Base-by-base conservation (phyloP, 2,329 filamentous ascomycete species). In the Venturia aucupariae region DNA sequence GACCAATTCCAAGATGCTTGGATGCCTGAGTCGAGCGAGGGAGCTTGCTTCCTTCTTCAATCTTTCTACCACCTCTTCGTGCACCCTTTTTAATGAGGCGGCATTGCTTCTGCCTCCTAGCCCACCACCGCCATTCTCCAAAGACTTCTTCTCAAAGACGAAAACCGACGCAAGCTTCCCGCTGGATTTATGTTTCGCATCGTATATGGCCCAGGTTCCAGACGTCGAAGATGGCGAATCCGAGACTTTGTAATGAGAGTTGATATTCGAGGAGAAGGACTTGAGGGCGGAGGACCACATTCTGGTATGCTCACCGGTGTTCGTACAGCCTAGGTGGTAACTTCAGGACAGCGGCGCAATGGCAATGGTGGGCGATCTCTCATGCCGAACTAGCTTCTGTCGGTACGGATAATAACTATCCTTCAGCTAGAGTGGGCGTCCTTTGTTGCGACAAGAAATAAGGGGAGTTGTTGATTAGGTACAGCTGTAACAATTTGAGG, bases 241-340 rank as follows among this genome's bases (percentile, higher is more conserved):
- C 27, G 90, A 88, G 68, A 97, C 82, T 69, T 89, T 86, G 77
- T 99, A 99, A 78, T 96, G 95, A 73, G 89, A 87, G 66, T 87
- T 87, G 78, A 99, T 97, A 78, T 97, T 96, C 66, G 90, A 93
- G 68, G 87, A 88, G 75, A 97, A 93, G 68, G 93, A 95, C 78
- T 97, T 97, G 74, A 97, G 84, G 68, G 91, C 90, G 67, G 88
- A 92, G 73, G 91, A 90, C 78, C 97, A 96, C 92, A 97, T 97
- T 39, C 22, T 63, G 48, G 17, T 30, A 32, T 55, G 24, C 24
- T 30, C 30, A 3, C 30, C 17, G 51, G 27, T 30, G 24, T 35
- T 22, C 3, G 51, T 57, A 24, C 15, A 57, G 30, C 51, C 51
- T 57, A 57, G 30, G 51, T 32, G 51, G 27, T 35, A 22, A 57